These are phyloP conservation scores for Pholiota conissans DNA, from an alignment of 768 basidiomycete species.

Conservation along the genomic window DNA sequence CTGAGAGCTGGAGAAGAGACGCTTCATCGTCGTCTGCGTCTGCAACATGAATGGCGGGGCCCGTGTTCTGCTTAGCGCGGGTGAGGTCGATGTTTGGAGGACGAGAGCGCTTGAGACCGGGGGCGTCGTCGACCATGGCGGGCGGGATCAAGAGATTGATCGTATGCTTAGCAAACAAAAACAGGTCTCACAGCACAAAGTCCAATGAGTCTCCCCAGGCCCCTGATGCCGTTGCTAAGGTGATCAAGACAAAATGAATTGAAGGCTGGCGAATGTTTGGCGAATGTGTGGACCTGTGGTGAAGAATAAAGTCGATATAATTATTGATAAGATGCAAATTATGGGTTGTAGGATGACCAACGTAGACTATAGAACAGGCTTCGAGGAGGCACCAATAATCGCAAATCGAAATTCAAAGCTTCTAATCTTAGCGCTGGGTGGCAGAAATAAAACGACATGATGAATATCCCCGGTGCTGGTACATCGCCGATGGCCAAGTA, in stretches of 20 bases:
- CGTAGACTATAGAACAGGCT: not conserved
- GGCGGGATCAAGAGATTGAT: not conserved
- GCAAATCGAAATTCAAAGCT: not conserved
- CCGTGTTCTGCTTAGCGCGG: slow-evolving; percentile 31
- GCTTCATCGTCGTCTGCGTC: slow-evolving; percentile 28
- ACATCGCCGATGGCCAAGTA: not conserved
- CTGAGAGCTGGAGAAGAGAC: slow-evolving; percentile 18
- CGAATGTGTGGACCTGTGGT: not conserved
- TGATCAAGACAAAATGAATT: not conserved
- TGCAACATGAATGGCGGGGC: slow-evolving; percentile 31
- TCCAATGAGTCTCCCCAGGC: not conserved
- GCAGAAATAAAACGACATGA: too few relatives aligned
- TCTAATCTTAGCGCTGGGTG: not conserved
- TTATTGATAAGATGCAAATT: too few relatives aligned
- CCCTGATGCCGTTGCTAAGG: slow-evolving; percentile 1
- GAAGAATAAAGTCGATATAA: not conserved
- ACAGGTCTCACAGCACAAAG: not conserved
- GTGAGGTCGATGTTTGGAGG: slow-evolving; percentile 54
- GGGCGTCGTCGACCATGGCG: slow-evolving; percentile 18
- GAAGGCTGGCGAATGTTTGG: not conserved
- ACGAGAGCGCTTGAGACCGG: slow-evolving; percentile 39
- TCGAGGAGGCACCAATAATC: not conserved
- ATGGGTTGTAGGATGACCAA: too few relatives aligned
- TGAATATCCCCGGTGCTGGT: not conserved
- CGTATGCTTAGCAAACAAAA: slow-evolving; percentile 1